Evolutionary conservation across 2,329 filamentous ascomycete species (phyloP), one percentile per base, ranked within the genome.

Genomic region (Elsinoe perseae): DNA sequence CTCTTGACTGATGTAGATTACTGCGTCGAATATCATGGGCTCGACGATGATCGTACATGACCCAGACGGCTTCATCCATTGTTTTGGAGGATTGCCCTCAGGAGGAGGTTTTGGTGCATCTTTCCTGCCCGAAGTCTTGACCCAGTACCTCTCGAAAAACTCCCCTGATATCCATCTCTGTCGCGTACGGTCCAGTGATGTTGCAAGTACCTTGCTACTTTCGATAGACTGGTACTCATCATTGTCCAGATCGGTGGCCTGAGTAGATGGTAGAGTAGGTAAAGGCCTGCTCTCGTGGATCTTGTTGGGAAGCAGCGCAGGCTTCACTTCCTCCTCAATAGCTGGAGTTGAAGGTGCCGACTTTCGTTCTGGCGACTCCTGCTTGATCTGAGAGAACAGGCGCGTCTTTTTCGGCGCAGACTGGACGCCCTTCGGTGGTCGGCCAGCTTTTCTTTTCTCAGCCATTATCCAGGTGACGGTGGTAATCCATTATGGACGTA

Each of bases 21-120:
- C 85, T 14, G 86, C 87, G 62, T 90, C 86, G 63, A 93, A 82
- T 42, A 87, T 80, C 66, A 93, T 87, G 43, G 89, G 89, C 68
- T 91, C 88, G 58, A 91, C 82, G 20, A 82, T 85, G 60, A 95
- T 82, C 30, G 83, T 83, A 60, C 87, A 83, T 62, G 80, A 80
- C 62, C 89, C 88, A 20, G 89, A 79, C 68, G 84, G 64, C 66
- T 70, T 75, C 66, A 68, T 68, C 60, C 62, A 66, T 55, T 67
- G 68, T 25, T 61, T 58, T 38, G 69, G 66, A 4, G 68, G 66
- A 38, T 70, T 70, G 55, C 65, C 64, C 4, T 64, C 63, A 18
- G 68, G 83, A 56, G 79, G 77, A 21, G 82, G 69, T 2, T 64
- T 63, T 18, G 53, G 59, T n/a, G 80, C 79, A 42, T 84, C 82